Base-by-base conservation (phyloP, 345 rosid genomes). In the Citrus sp. region DNA sequence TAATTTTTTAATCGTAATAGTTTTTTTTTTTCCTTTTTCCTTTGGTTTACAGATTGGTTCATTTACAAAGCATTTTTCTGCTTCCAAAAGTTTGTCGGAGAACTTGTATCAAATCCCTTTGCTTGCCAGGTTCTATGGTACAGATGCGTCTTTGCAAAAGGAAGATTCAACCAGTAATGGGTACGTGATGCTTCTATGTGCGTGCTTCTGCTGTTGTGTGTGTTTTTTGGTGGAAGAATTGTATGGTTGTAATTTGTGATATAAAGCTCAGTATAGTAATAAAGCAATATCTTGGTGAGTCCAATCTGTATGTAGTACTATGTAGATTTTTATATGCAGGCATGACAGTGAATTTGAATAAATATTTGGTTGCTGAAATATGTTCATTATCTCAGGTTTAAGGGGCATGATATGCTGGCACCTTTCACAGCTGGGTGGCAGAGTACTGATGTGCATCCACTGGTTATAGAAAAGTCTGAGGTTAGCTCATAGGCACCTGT, bases 361-460 rank as follows among this genome's bases (percentile, higher is more conserved):
- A 22, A 30, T 8, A 22, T 38, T 75, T 62, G 18, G 78, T 19
- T 13, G 28, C 42, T 58, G 60, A 69, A 22, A 21, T 38, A 27
- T 77, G 58, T 84, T 67, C 58, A 27, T 74, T 63, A 61, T 75
- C 70, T 76, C 89, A 97, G 99, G 82, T 90, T 80, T 81, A 94
- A 94, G 76, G 98, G 98, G 75, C 98, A 93, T 86, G 97, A 89
- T 83, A 97, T 97, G 98, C 88, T 97, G 82, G 99, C 98, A 59
- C 98, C 99, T 84, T 97, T 97, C 77, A 94, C 98, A 6, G 98
- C 98, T 70, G 99, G 98, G 37, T 91, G 98, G 99, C 99, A 94
- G 77, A 83, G 85, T 81, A 72, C 87, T 66, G 98, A 94, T 86
- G 7, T 89, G 71, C 68, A 94, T 85, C 99, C 99, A 6, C 86